Base-by-base conservation (phyloP, 495 filamentous ascomycete species). In the Hypoxylon lenormandii region DNA sequence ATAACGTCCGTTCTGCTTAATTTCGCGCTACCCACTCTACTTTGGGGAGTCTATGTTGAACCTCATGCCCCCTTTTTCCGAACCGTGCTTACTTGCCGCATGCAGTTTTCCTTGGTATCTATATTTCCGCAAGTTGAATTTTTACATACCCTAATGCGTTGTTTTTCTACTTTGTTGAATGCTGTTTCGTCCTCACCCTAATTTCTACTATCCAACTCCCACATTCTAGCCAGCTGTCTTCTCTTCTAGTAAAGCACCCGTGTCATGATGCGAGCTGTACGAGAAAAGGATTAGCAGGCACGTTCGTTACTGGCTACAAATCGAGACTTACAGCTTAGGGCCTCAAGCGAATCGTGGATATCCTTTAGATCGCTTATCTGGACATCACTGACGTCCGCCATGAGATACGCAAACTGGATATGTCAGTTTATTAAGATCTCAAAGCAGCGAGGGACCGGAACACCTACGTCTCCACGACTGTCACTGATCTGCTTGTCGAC, bases 401-500 rank as follows among this genome's bases (percentile, higher is more conserved):
- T 97, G 62, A 98, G 82, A 76, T 98, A 99, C 19, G 96, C 96
- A 62, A 93, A 85, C 89, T 90, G 66, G 18, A 52, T 4, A 63
- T 36, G 47, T 77, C 56, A 73, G 65, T 50, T 22, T 51, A 66
- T 13, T 45, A 28, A 63, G 15, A 6, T 46, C 30, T 18, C 8
- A 36, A n/a, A 63, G 15, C 7, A 37, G 36, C 1, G 43, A 50
- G 48, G 21, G 36, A 26, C 13, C 18, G 26, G 21, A 55, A 48
- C 23, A 77, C 85, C 59, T 79, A 92, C 89, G 78, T 97, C 94
- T 69, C 93, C 95, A 82, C 91, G 89, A 80, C 89, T 95, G 76
- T 97, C 96, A 28, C 92, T 94, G 81, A 93, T 97, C 78, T 99
- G 96, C 82, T 97, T 97, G 76, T 97, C 95, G 64, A 99, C 93